Evolutionary conservation across 1,139 yeast genomes (phyloP), one percentile per base, ranked within the genome.

Genomic region (Tardiomyces digboiensis): DNA sequence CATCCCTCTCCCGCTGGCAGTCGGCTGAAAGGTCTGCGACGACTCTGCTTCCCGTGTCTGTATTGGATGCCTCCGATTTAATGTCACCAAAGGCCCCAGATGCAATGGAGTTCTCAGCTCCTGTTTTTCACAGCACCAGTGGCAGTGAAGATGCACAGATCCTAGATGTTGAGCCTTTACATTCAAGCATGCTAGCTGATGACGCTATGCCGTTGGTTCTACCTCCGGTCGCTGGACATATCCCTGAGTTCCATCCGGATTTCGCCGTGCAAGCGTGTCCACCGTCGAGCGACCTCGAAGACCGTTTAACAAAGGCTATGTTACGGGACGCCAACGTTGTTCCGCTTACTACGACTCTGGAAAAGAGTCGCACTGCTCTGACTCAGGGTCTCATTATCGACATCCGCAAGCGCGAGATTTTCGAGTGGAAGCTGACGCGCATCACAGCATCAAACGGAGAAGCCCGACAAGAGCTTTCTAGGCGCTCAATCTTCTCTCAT

Each of bases 211-310:
- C 56, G 4, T 46, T 52, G 23, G 52, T 53, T 10, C 49, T 58
- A 6, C 58, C 60, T 2, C 55, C 59, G 2, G 48, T 58, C 12
- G 61, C 58, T 1, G 62, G 62, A 5, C 57, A 56, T 41, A 44
- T 55, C 21, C 47, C 56, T 1, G 59, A 56, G 29, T 52, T 56
- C 42, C 61, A 56, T 43, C 61, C 62, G 2, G 61, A 57, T 19
- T 58, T 58, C 42, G 42, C 49, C 13, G 40, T 58, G 3, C 62
- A 58, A 39, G 61, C 58, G 5, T 55, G 56, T 18, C 52, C 58
- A 5, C 41, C 47, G 22, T 43, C 51, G 19, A 47, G 48, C 7
- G 59, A 53, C n/a, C 48, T 57, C 20, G 60, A 56, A 37, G 54
- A 49, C 14, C 50, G 50, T 22, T 52, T 58, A 38, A 44, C 49